A percentile compares a stretch with the other conserved stretches of the same genome.
Evolutionary conservation across 345 rosid genomes (phyloP).

Genomic region (Acer yangbiense): DNA sequence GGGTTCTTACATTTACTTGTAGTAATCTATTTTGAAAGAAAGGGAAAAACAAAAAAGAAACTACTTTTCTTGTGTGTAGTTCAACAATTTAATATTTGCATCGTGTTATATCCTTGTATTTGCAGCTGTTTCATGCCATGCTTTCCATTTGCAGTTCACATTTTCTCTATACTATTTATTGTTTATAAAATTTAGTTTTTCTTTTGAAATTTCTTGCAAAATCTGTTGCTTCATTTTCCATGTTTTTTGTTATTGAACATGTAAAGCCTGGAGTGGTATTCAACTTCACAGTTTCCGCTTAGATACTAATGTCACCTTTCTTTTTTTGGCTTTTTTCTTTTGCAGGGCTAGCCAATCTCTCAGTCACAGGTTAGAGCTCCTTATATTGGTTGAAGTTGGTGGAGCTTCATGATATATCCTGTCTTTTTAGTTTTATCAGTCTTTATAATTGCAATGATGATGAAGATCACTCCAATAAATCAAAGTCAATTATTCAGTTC

Average conservation of each 20-base stretch:
- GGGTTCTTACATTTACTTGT: background rate
- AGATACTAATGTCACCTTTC: constrained; percentile 25
- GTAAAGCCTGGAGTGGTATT: background rate
- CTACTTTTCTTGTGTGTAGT: background rate
- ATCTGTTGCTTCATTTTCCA: background rate
- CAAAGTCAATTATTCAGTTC: background rate
- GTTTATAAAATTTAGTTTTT: background rate
- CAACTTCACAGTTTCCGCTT: background rate
- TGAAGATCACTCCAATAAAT: background rate
- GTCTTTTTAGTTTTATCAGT: background rate
- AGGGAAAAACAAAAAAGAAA: background rate
- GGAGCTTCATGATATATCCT: background rate
- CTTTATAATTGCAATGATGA: background rate
- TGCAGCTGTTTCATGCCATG: background rate
- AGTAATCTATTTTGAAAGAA: background rate
- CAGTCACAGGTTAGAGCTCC: constrained; percentile 69
- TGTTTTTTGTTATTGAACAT: constrained; percentile 1
- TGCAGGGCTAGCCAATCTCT: constrained; percentile 89
- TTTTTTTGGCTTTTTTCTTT: constrained; percentile 14
- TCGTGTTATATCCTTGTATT: background rate
- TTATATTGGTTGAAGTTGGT: constrained; percentile 28
- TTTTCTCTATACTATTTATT: background rate
- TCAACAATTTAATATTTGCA: background rate
- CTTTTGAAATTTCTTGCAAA: constrained; percentile 3
- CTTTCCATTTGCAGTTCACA: background rate